Base-by-base conservation (phyloP, 208 protist genomes). In the Acanthamoeba castellanii region DNA sequence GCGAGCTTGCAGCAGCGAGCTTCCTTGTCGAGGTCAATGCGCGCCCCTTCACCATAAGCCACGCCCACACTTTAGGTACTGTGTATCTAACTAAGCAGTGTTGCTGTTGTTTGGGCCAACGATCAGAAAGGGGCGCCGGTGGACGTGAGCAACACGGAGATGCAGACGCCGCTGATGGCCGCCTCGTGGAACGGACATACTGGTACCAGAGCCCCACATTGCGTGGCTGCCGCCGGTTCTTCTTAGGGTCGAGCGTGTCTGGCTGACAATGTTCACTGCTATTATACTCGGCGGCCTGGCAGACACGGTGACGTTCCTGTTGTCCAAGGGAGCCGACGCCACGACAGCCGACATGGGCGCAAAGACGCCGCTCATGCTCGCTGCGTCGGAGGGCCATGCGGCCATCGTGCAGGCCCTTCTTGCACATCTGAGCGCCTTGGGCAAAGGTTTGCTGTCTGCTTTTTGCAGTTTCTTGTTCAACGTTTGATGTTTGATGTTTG, bases 101-200 rank as follows among this genome's bases (percentile, higher is more conserved):
- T 42, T 42, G 37, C 3, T 42, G 37, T 42, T 42, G 37, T 42
- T 42, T 42, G 37, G 37, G 1, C 37, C 3, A 4, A 3, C 37
- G 37, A 42, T 3, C 42, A 82, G 74, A 82, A 82, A 50, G 74
- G 74, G 9, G 74, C 74, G 37, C 37, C 74, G 5, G 74, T 82
- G 32, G 37, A 82, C 20, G 32, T 50, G 37, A 30, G 37, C 74
- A 82, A 82, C 25, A 82, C 74, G 37, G 74, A 82, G 74, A 5
- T 82, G 74, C 74, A 82, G 74, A 82, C 74, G 0, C 74, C 74
- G 14, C 74, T 82, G 18, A 82, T 82, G 74, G 74, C 74, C 42
- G 74, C 74, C 14, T 18, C 74, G 8, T 82, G 74, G 34, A 42
- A 52, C 74, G 74, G 74, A 13, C 74, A 52, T 22, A 18, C 37